Conservation (phyloP, 306 rosid species). For the Amphicarpaea edgeworthii region DNA sequence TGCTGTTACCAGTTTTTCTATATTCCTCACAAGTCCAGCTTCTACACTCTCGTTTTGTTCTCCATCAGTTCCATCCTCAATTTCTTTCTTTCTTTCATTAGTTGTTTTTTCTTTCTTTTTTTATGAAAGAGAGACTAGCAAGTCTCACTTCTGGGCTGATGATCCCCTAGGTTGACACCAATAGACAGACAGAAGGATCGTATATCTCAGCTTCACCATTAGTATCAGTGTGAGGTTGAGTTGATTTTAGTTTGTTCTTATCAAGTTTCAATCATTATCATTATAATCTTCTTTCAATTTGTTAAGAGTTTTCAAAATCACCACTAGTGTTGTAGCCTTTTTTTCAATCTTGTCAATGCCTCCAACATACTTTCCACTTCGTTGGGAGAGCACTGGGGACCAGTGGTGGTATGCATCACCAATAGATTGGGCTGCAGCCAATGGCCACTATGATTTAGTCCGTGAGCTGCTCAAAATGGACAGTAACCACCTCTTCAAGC, state of each 20-base stretch:
- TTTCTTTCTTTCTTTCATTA: conserved; percentile 1
- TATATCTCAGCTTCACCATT: conserved; percentile 36
- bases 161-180: too few species aligned
- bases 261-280: conserved; percentile 10
- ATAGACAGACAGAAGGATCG: too few species aligned
- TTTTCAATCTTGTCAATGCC: conserved; percentile 62
- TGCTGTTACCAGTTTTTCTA: conserved; percentile 34
- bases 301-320: conserved; percentile 15
- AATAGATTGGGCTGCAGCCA: conserved; percentile 96
- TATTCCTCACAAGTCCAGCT: conserved; percentile 41
- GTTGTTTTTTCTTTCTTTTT: not conserved
- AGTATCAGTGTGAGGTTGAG: conserved; percentile 23
- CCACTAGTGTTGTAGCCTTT: conserved; percentile 25
- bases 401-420: conserved; percentile 99
- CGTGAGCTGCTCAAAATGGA: conserved; percentile 83
- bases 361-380: conserved; percentile 87
- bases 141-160: too few species aligned
- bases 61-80: not conserved
- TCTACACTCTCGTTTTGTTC: not conserved
- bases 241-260: conserved; percentile 41
- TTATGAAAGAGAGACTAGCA: too few species aligned
- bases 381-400: conserved; percentile 99
- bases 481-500: conserved; percentile 90
- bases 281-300: not conserved
- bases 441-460: conserved; percentile 94